These are phyloP conservation scores for Rhizopus stolonifer DNA, from an alignment of 371 early-diverging fungal genomes.

Conservation along the genomic window DNA sequence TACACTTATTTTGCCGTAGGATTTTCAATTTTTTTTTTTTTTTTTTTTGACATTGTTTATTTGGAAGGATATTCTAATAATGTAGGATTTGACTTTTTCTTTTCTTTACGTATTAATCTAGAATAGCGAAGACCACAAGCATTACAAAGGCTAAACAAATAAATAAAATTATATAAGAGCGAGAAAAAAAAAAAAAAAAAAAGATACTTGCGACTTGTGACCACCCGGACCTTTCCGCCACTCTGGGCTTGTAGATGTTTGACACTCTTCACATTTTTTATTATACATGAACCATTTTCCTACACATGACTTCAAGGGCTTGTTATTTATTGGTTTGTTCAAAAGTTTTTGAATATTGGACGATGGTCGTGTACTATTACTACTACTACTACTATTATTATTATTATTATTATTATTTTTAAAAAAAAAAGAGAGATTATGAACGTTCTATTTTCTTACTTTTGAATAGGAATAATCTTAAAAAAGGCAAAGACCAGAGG, in stretches of 20 bases:
- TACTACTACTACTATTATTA: too few species aligned
- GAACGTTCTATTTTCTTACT: too few species aligned
- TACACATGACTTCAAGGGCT: conserved; percentile 6
- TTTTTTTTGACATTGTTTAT: too few species aligned
- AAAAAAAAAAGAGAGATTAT: not conserved
- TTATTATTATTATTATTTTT: too few species aligned
- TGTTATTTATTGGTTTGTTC: not conserved
- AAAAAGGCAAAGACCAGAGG: conserved; percentile 28
- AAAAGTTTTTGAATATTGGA: too few species aligned
- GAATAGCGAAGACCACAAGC: conserved; percentile 80
- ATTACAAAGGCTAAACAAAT: conserved; percentile 61
- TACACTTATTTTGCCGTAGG: too few species aligned
- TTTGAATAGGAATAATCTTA: conserved; percentile 18
- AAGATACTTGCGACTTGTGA: conserved; percentile 65
- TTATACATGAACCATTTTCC: conserved; percentile 11
- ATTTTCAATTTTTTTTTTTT: too few species aligned
- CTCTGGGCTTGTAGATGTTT: conserved; percentile 49
- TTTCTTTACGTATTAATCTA: conserved; percentile 59
- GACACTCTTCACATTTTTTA: conserved; percentile 23
- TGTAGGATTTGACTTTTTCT: too few species aligned
- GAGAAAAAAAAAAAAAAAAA: too few species aligned
- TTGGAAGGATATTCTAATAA: too few species aligned
- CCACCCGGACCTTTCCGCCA: conserved; percentile 75
- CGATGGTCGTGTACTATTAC: too few species aligned
- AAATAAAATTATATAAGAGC: too few species aligned